These are phyloP conservation scores for Xanthoceras sorbifolium DNA, from an alignment of 345 rosid genomes.

Conservation along the genomic window DNA sequence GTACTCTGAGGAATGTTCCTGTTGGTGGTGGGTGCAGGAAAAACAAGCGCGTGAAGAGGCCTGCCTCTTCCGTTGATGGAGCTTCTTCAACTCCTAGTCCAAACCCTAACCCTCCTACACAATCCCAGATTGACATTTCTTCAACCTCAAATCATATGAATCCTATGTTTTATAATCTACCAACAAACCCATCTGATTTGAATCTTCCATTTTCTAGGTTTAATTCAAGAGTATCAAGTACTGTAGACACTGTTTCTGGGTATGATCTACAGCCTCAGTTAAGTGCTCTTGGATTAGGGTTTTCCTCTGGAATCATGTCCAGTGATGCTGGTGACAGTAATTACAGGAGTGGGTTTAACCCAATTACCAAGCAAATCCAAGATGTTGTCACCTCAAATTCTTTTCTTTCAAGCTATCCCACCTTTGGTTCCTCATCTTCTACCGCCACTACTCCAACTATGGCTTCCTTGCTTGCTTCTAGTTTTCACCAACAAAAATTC, in stretches of 20 bases:
- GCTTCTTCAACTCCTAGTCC: conserved; percentile 25
- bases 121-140: conserved; percentile 34
- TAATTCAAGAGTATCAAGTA: conserved; percentile 38
- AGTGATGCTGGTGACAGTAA: conserved; percentile 22
- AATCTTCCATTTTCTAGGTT: conserved; percentile 53
- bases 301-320: conserved; percentile 46
- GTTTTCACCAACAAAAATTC: conserved; percentile 51
- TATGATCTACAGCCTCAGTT: conserved; percentile 58
- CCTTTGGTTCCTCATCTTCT: conserved; percentile 46
- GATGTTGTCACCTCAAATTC: conserved; percentile 40
- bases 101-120: conserved; percentile 37
- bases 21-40: conserved; percentile 79
- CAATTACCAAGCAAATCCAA: conserved; percentile 35
- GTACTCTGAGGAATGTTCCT: conserved; percentile 69
- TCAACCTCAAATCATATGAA: conserved; percentile 49
- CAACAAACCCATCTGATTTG: conserved; percentile 46
- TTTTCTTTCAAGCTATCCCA: conserved; percentile 51
- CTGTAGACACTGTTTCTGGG: conserved; percentile 38
- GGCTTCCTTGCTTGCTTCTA: conserved; percentile 56
- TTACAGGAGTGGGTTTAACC: conserved; percentile 30
- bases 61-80: conserved; percentile 34
- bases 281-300: conserved; percentile 63
- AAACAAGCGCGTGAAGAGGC: conserved; percentile 64
- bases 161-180: conserved; percentile 64
- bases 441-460: conserved; percentile 40